phyloP scores from a whole-genome alignment of 768 basidiomycete species.

The Termitomyces sp. region DNA sequence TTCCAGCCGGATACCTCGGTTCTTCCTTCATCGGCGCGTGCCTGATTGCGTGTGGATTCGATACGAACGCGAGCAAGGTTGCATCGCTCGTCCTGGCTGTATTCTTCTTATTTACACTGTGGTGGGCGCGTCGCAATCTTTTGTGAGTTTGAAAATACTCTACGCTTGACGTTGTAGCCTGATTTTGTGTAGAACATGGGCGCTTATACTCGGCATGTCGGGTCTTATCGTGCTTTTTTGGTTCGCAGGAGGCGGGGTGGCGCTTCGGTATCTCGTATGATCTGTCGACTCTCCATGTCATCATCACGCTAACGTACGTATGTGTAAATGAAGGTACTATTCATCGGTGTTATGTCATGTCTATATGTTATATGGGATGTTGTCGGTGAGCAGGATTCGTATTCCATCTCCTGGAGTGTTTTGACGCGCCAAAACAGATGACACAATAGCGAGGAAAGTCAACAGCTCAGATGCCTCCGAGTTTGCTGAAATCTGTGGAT shows the following conservation, averaged over 20 bases:
- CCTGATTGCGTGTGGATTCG: constrained; percentile 84
- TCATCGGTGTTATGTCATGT: constrained; percentile 84
- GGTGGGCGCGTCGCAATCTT: constrained; percentile 79
- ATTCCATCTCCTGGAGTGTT: neutral
- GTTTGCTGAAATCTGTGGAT: constrained; percentile 82
- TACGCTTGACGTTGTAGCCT: neutral
- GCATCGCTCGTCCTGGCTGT: constrained; percentile 74
- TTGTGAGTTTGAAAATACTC: constrained; percentile 39
- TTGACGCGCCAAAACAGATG: constrained; percentile 42
- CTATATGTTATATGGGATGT: constrained; percentile 89
- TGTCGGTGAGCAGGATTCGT: constrained; percentile 42
- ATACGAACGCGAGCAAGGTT: constrained; percentile 84
- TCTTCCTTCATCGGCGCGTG: constrained; percentile 83
- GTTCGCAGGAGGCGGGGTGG: constrained; percentile 72
- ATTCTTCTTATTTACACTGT: constrained; percentile 86
- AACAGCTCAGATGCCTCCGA: constrained; percentile 85
- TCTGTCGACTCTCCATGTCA: neutral
- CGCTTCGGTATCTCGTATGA: constrained; percentile 71
- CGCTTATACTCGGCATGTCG: constrained; percentile 71
- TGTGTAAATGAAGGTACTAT: constrained; percentile 43
- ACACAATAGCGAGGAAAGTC: constrained; percentile 78
- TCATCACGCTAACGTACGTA: neutral
- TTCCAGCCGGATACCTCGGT: constrained; percentile 80
- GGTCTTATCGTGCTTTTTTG: constrained; percentile 79
- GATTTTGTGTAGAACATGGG: constrained; percentile 55